These are phyloP conservation scores for Lasiodiplodia sp. DNA, from an alignment of 2,329 filamentous ascomycete genomes.

Conservation along the genomic window DNA sequence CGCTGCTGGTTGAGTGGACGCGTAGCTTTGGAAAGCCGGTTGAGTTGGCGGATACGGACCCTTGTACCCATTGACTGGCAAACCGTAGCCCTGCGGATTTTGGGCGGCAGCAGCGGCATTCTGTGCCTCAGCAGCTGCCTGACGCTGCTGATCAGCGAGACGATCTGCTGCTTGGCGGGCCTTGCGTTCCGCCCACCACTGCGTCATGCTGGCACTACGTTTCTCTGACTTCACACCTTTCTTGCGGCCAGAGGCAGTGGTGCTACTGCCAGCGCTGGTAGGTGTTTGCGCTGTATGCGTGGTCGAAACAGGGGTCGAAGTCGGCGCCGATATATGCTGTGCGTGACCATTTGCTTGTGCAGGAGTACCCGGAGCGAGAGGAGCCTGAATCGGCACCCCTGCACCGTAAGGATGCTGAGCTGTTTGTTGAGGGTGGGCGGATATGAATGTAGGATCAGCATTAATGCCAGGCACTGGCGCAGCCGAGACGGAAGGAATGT, in stretches of 20 bases:
- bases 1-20: neutral
- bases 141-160: slow-evolving; percentile 33
- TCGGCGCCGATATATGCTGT: slow-evolving; percentile 40
- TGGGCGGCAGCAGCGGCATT: slow-evolving; percentile 9
- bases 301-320: slow-evolving; percentile 34
- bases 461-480: slow-evolving; percentile 27
- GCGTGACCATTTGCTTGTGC: slow-evolving; percentile 41
- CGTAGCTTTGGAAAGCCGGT: slow-evolving; percentile 14
- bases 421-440: slow-evolving; percentile 23
- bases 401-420: slow-evolving; percentile 25
- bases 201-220: slow-evolving; percentile 53
- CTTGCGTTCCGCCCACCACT: slow-evolving; percentile 56
- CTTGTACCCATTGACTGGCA: slow-evolving; percentile 21
- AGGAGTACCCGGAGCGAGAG: slow-evolving; percentile 35
- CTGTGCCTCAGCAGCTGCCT: slow-evolving; percentile 21
- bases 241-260: slow-evolving; percentile 13
- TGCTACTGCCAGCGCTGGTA: slow-evolving; percentile 34
- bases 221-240: slow-evolving; percentile 52
- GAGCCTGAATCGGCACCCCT: slow-evolving; percentile 33
- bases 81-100: slow-evolving; percentile 4
- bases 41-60: slow-evolving; percentile 24
- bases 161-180: slow-evolving; percentile 43
- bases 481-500: slow-evolving; percentile 24
- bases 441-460: slow-evolving; percentile 38
- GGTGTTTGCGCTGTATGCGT: slow-evolving; percentile 33